These are phyloP conservation scores for Periconia digitata DNA, from an alignment of 2,329 filamentous ascomycete genomes.

Conservation along the genomic window DNA sequence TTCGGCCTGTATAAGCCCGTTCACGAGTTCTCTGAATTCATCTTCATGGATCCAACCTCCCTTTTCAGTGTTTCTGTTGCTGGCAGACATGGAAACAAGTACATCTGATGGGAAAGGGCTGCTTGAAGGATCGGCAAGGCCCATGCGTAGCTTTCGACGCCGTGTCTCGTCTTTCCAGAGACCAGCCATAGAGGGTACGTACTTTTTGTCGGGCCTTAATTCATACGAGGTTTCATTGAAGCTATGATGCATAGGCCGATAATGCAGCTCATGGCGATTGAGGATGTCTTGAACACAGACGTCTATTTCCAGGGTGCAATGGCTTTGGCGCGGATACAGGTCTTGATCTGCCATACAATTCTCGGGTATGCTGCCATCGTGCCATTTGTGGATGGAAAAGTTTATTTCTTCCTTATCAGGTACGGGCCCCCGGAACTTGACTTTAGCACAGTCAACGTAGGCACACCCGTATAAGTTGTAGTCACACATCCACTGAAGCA, in stretches of 20 bases:
- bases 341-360: conserved; percentile 63
- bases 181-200: conserved; percentile 91
- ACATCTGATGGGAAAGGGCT: conserved; percentile 81
- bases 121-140: conserved; percentile 62
- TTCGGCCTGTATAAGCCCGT: conserved; percentile 66
- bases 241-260: conserved; percentile 81
- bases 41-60: conserved; percentile 92
- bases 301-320: conserved; percentile 89
- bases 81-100: conserved; percentile 85
- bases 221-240: conserved; percentile 74
- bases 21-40: conserved; percentile 70
- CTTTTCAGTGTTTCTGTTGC: conserved; percentile 69
- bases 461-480: conserved; percentile 96
- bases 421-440: conserved; percentile 73
- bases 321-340: conserved; percentile 73
- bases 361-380: conserved; percentile 68
- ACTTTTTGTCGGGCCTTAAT: conserved; percentile 68
- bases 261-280: conserved; percentile 74
- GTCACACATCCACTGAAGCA: conserved; percentile 97
- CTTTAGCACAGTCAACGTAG: conserved; percentile 73
- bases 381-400: conserved; percentile 70
- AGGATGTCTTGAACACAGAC: conserved; percentile 84
- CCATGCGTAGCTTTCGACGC: conserved; percentile 72
- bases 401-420: conserved; percentile 68
- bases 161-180: conserved; percentile 89